These are phyloP conservation scores for Colletotrichum gloeosporioides DNA, from an alignment of 2,329 filamentous ascomycete genomes.

Conservation along the genomic window DNA sequence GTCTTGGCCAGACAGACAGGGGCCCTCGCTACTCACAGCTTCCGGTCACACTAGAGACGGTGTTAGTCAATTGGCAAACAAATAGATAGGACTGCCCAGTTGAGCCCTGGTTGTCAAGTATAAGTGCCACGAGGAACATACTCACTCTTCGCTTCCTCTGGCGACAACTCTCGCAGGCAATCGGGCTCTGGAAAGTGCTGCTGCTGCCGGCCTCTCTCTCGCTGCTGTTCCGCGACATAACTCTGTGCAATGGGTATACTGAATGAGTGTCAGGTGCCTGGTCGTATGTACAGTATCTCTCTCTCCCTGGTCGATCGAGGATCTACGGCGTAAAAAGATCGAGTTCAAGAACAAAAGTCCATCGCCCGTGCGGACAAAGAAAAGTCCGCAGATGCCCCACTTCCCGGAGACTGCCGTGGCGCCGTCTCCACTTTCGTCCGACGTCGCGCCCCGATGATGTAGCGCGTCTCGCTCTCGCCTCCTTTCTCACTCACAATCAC, in stretches of 20 bases:
- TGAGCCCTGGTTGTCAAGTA: neutral
- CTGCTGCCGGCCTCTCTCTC: neutral
- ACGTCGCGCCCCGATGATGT: neutral
- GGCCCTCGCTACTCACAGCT: conserved; percentile 3
- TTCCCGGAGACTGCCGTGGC: neutral
- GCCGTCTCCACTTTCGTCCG: neutral
- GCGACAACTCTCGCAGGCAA: conserved; percentile 37
- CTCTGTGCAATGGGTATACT: neutral
- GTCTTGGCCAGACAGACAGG: neutral
- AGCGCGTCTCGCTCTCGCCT: neutral
- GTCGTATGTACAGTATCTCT: neutral
- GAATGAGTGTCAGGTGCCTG: neutral
- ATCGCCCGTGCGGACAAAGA: neutral
- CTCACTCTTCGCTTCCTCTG: conserved; percentile 37
- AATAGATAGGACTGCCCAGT: neutral
- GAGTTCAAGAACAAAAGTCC: conserved; percentile 1
- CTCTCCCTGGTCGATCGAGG: neutral
- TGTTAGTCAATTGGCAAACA: neutral
- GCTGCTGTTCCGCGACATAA: conserved; percentile 1
- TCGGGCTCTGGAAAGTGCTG: conserved; percentile 28
- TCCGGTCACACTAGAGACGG: conserved; percentile 14
- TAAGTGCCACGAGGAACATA: neutral
- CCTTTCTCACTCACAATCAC: neutral
- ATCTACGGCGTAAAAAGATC: conserved; percentile 6
- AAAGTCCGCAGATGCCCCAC: neutral